Percentiles rank a stretch among this genome's conserved stretches.
Conservation (phyloP, 108 stramenopile species). For the Epipyxis sp. region DNA sequence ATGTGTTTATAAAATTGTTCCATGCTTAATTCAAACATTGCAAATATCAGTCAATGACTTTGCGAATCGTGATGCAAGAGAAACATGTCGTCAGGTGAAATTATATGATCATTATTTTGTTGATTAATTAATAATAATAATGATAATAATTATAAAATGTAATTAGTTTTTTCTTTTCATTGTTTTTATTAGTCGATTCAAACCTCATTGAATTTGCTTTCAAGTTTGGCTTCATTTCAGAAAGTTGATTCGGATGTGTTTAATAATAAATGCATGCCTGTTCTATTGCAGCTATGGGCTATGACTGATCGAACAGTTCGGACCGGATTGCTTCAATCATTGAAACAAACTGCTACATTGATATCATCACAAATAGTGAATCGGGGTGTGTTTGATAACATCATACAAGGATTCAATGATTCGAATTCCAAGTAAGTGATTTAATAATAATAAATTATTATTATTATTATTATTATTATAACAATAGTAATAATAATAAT, state of each 20-base stretch:
- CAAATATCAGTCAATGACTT: neutral
- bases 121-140: neutral
- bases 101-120: neutral
- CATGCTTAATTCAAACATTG: neutral
- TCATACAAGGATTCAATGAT: slow-evolving; percentile 51
- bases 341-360: slow-evolving; percentile 31
- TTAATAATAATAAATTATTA: too few species aligned
- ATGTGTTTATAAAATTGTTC: slow-evolving; percentile 6
- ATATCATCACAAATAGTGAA: slow-evolving; percentile 42
- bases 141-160: too few species aligned
- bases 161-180: slow-evolving; percentile 1
- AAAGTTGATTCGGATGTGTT: neutral
- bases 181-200: neutral
- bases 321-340: slow-evolving; percentile 41
- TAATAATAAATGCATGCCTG: neutral
- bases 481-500: too few species aligned
- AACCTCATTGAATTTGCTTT: too few species aligned
- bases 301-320: slow-evolving; percentile 49
- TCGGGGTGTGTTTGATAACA: slow-evolving; percentile 39
- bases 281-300: slow-evolving; percentile 31
- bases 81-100: slow-evolving; percentile 12
- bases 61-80: slow-evolving; percentile 3
- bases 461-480: too few species aligned
- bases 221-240: neutral
- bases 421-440: slow-evolving; percentile 40